These are phyloP conservation scores for Yamadazyma nakazawae DNA, from an alignment of 805 yeast genomes.

Conservation along the genomic window DNA sequence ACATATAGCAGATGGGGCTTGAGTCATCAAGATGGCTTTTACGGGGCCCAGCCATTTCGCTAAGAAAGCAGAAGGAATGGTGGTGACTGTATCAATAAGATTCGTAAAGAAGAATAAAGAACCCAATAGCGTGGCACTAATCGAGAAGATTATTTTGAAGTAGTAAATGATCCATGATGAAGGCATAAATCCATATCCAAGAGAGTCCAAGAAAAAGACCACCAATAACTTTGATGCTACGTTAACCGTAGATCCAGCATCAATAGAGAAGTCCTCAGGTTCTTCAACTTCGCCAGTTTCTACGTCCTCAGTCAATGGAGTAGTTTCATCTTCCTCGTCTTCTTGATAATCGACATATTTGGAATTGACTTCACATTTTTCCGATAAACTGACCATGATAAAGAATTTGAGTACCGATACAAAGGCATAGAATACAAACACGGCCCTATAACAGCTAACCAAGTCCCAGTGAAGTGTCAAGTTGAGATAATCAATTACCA, in stretches of 20 bases:
- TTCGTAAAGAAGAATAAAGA: conserved; percentile 63
- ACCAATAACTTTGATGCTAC: conserved; percentile 41
- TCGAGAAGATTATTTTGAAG: conserved; percentile 54
- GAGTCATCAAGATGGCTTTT: conserved; percentile 67
- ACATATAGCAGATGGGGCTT: conserved; percentile 72
- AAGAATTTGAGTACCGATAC: conserved; percentile 52
- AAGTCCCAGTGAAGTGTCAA: conserved; percentile 27
- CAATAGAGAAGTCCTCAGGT: not conserved
- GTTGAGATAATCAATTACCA: conserved; percentile 47
- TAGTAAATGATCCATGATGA: conserved; percentile 86
- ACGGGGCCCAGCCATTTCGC: conserved; percentile 75
- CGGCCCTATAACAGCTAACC: conserved; percentile 48
- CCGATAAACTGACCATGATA: conserved; percentile 49
- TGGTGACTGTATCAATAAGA: conserved; percentile 60
- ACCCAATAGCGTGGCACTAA: conserved; percentile 61
- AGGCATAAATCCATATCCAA: conserved; percentile 88
- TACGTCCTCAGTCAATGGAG: conserved; percentile 3
- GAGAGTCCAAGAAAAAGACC: conserved; percentile 79
- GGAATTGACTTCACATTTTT: conserved; percentile 47
- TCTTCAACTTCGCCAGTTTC: conserved; percentile 1
- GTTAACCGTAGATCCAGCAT: conserved; percentile 7
- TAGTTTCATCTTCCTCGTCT: conserved; percentile 2
- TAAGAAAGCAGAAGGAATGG: conserved; percentile 72
- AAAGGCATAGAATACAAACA: conserved; percentile 55
- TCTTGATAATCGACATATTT: conserved; percentile 8